Evolutionary conservation across 331 rosid species (phyloP).

Genomic region (Malus hybrid): DNA sequence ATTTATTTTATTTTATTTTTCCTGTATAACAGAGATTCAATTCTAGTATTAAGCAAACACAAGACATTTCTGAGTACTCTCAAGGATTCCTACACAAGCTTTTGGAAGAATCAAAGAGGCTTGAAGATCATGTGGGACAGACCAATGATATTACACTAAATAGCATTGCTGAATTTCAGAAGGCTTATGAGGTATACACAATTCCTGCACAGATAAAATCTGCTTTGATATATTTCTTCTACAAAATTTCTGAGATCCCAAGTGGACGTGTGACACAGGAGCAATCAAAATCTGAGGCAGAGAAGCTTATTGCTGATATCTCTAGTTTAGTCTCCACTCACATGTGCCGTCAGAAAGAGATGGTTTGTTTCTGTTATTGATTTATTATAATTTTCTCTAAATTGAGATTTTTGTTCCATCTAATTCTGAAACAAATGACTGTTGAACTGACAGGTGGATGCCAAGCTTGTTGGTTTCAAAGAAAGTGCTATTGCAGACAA

Average conservation of each 20-base stretch:
- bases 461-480: constrained; percentile 58
- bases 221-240: neutral
- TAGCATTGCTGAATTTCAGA: constrained; percentile 63
- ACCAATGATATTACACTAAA: constrained; percentile 51
- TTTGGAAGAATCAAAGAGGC: constrained; percentile 49
- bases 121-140: constrained; percentile 42
- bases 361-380: constrained; percentile 33
- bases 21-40: constrained; percentile 45
- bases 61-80: constrained; percentile 53
- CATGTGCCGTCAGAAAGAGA: constrained; percentile 65
- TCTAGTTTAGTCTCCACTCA: constrained; percentile 64
- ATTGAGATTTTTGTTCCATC: neutral
- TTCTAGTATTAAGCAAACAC: constrained; percentile 49
- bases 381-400: neutral
- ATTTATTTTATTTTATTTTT: neutral
- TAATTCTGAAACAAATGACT: neutral
- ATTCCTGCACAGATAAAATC: neutral
- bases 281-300: constrained; percentile 72
- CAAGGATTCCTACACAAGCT: constrained; percentile 61
- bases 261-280: constrained; percentile 42
- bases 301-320: constrained; percentile 77
- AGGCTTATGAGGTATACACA: constrained; percentile 53
- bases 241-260: constrained; percentile 21
- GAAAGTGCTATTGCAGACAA: constrained; percentile 53
- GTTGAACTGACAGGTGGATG: constrained; percentile 51